Conservation (phyloP, 352 stramenopile species). For the Pythium brachiatum region DNA sequence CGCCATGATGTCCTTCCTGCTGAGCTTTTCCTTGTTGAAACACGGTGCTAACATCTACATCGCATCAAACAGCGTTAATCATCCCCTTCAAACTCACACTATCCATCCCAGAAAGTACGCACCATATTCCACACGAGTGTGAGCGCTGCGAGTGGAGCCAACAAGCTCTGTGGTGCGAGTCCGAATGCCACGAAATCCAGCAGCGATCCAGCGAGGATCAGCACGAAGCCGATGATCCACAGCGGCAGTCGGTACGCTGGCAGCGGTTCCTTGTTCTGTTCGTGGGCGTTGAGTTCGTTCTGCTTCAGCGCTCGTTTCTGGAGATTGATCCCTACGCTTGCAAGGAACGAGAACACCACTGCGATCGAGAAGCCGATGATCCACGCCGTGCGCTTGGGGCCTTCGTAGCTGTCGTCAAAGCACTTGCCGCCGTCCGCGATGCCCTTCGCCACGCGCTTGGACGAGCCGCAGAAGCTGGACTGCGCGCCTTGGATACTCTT, state of each 20-base stretch:
- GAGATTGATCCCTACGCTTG: constrained; percentile 81
- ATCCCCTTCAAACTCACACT: background rate
- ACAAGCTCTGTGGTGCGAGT: constrained; percentile 83
- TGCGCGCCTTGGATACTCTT: constrained; percentile 14
- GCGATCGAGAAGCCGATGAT: constrained; percentile 79
- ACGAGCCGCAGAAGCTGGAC: constrained; percentile 33
- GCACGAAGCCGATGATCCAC: constrained; percentile 81
- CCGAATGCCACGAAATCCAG: constrained; percentile 92
- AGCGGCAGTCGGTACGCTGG: constrained; percentile 77
- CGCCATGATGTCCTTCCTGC: constrained; percentile 69
- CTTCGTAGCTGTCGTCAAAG: constrained; percentile 63
- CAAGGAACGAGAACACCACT: constrained; percentile 81
- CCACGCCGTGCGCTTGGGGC: constrained; percentile 62
- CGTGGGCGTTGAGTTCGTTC: constrained; percentile 59
- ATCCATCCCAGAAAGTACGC: constrained; percentile 2
- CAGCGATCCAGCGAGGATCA: constrained; percentile 79
- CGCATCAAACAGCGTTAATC: background rate
- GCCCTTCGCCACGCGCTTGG: constrained; percentile 20
- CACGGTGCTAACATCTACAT: constrained; percentile 72
- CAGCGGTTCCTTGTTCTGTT: constrained; percentile 43
- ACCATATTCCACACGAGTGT: constrained; percentile 92
- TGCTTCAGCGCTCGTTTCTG: constrained; percentile 86
- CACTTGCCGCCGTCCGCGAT: constrained; percentile 59
- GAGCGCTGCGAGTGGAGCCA: constrained; percentile 85
- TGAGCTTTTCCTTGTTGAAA: constrained; percentile 88